Base-by-base conservation (phyloP, 2,329 filamentous ascomycete genomes). In the Fusarium circinatum region DNA sequence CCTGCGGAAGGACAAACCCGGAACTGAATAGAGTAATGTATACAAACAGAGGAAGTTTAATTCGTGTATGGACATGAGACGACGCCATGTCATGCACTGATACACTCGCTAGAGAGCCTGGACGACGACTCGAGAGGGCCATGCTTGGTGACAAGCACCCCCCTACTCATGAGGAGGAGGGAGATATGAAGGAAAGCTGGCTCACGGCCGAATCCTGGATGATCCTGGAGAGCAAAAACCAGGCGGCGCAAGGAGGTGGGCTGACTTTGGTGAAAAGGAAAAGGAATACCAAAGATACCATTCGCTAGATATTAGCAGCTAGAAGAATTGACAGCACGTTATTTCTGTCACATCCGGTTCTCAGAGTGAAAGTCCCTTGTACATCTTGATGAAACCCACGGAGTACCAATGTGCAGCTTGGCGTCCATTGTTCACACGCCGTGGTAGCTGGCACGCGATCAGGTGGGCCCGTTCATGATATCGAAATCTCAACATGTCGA, bases 21-120 rank as follows among this genome's bases (percentile, higher is more conserved):
- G 67, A 78, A 76, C 75, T 76, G 77, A 73, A 82, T 82, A 82
- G 81, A 82, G 77, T 83, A 82, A 83, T 83, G 82, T 83, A 82
- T 83, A 83, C 78, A 82, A 79, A 69, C 65, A 75, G 76, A 76
- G 71, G 79, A 79, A 75, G 49, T 78, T 73, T 82, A 83, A 82
- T 82, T 74, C 71, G 80, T 82, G 81, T 79, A 81, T 79, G 74
- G 71, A 73, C 61, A 70, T 55, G 62, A 42, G 51, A 75, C 65
- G 49, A 75, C 67, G 72, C 61, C 63, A 78, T 73, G 72, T 65
- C 75, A 78, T 79, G 76, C 77, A 81, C 76, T 56, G 73, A 79
- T 71, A 80, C 80, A 74, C 76, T 82, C 80, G 80, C 78, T 80
- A 75, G 65, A 70, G 76, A 79, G 78, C 73, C 74, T 75, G 74